These are phyloP conservation scores for Candida boleticola DNA, from an alignment of 805 yeast genomes.

Conservation along the genomic window DNA sequence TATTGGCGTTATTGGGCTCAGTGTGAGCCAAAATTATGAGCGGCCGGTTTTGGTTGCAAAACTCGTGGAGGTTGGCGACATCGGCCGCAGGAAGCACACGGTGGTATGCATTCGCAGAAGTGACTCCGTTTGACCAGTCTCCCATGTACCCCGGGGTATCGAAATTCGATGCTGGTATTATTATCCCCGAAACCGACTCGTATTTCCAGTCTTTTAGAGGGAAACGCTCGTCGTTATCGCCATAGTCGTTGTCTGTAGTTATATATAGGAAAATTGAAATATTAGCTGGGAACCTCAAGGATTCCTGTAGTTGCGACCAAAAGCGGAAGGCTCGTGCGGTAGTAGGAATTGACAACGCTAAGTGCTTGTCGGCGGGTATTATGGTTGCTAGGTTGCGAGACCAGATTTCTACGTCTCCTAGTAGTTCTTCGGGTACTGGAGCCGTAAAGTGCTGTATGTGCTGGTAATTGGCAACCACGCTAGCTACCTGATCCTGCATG, in stretches of 20 bases:
- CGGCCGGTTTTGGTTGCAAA: slow-evolving; percentile 1
- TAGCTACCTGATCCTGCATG: not conserved
- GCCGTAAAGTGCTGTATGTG: not conserved
- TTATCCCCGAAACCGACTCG: not conserved
- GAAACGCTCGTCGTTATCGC: not conserved
- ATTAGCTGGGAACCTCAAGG: not conserved
- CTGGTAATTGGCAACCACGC: not conserved
- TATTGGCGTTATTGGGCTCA: not conserved
- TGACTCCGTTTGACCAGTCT: no score
- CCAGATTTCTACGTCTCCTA: not conserved
- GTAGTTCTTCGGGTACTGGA: not conserved
- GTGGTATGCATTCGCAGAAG: no score
- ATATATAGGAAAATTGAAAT: slow-evolving; percentile 4
- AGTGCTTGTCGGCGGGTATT: not conserved
- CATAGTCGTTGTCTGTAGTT: no score
- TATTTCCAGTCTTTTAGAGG: not conserved
- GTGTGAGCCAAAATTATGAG: not conserved
- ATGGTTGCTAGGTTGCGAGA: not conserved
- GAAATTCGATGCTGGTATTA: not conserved
- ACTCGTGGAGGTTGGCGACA: not conserved
- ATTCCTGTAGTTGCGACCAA: not conserved
- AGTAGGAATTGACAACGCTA: slow-evolving; percentile 1
- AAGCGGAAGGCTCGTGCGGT: not conserved
- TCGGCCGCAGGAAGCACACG: no score
- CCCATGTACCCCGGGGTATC: no score